phyloP scores from a whole-genome alignment of 2,329 filamentous ascomycete species.

The Colletotrichum coccodes region DNA sequence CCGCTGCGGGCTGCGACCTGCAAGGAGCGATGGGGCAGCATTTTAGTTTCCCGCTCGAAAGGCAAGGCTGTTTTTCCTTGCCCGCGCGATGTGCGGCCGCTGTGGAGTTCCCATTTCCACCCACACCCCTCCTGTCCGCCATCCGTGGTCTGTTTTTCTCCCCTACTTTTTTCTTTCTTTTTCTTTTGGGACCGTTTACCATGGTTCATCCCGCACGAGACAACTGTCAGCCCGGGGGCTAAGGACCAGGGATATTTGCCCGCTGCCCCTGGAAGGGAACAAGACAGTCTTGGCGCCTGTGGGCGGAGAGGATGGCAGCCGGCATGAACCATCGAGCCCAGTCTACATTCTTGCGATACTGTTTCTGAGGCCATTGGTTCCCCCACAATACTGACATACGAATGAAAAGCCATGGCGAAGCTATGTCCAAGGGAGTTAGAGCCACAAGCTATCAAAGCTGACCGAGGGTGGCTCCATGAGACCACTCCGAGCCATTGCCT shows the following conservation, averaged over 20 bases:
- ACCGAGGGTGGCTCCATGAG: not conserved
- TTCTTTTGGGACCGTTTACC: slow-evolving; percentile 11
- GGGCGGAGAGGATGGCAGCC: not conserved
- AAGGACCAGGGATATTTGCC: not conserved
- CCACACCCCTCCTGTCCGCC: slow-evolving; percentile 18
- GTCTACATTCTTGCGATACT: not conserved
- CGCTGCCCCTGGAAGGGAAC: not conserved
- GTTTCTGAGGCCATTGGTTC: not conserved
- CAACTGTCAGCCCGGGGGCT: slow-evolving; percentile 44
- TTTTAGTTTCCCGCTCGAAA: slow-evolving; percentile 20
- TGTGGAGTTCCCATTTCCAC: slow-evolving; percentile 41
- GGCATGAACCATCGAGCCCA: slow-evolving; percentile 10
- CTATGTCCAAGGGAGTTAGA: not conserved
- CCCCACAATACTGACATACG: not conserved
- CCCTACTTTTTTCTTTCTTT: not conserved
- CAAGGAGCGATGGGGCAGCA: not conserved
- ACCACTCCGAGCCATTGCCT: not conserved
- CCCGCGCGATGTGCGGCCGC: slow-evolving; percentile 46
- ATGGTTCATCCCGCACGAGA: slow-evolving; percentile 49
- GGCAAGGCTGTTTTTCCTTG: slow-evolving; percentile 16
- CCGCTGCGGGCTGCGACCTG: slow-evolving; percentile 10
- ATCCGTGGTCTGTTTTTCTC: not conserved
- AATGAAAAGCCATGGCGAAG: not conserved
- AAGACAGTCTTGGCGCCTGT: slow-evolving; percentile 2
- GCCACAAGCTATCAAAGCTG: not conserved